Evolutionary conservation across 805 yeast species (phyloP), one percentile per base, ranked within the genome.

Genomic region (Metschnikowia lochheadii): DNA sequence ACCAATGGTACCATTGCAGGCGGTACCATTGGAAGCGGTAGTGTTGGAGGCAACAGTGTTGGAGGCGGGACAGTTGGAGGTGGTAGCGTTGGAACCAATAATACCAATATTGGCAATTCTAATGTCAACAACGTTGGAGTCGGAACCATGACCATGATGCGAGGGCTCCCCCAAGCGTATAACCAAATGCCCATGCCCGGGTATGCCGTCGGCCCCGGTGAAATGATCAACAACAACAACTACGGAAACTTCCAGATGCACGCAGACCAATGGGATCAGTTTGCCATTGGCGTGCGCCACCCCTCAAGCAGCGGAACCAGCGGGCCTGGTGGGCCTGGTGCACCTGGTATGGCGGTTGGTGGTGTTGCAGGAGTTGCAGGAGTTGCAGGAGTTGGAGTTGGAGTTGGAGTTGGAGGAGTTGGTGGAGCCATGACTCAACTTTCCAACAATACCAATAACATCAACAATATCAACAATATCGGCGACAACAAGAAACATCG

Each of bases 201-300:
- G 5, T 49, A 50, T 36, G 53, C 42, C n/a, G 39, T 50, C 14
- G 48, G 38, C 37, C 56, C 49, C 7, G 53, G 51, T 7, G 46
- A 44, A 17, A 34, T 44, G 10, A 49, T 47, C 18, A 36, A 48
- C 21, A 40, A 41, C 17, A 44, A 41, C 17, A 44, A 40, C 23
- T 49, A 49, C 31, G 53, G 50, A 20, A 50, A 46, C 39, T 52
- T 43, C 34, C 59, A 46, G 11, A 41, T 49, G 21, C 59, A 38
- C 14, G 40, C 48, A 5, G 61, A 57, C 36, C 55, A 52, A 31
- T 56, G 61, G 61, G 59, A 56, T 14, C 54, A 48, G 33, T 38
- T 48, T 11, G 54, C 45, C 29, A 47, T 44, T 11, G 58, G 56
- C 5, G 42, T 47, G 31, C 50, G 48, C 11, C 48, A 44, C 18